Evolutionary conservation across 805 yeast species (phyloP).

Genomic region (Citeromyces matritensis): DNA sequence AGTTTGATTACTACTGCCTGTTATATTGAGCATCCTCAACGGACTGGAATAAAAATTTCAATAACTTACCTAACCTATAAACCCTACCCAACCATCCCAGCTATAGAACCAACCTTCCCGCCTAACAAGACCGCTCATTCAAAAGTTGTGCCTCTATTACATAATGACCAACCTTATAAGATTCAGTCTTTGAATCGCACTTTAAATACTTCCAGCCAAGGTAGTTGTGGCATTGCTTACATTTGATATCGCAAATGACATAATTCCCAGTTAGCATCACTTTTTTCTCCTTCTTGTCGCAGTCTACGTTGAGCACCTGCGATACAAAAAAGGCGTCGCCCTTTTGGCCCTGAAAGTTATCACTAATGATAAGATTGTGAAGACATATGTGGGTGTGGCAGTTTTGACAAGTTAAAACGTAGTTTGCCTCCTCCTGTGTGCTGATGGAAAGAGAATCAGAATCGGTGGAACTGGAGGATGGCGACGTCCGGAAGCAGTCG

Average conservation of each 20-base stretch:
- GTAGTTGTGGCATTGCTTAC: conserved; percentile 13
- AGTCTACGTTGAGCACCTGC: conserved; percentile 12
- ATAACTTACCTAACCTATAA: neutral
- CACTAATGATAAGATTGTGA: conserved; percentile 13
- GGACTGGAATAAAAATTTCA: neutral
- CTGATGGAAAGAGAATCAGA: conserved; percentile 1
- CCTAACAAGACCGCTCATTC: conserved; percentile 8
- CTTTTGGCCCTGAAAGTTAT: conserved; percentile 15
- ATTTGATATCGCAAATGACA: conserved; percentile 12
- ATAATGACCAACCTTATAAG: conserved; percentile 16
- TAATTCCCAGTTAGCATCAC: conserved; percentile 18
- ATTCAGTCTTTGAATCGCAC: conserved; percentile 12
- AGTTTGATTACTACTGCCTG: too few relatives aligned
- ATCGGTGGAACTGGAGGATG: too few relatives aligned
- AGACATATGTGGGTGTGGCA: conserved; percentile 18
- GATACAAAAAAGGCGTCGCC: conserved; percentile 18
- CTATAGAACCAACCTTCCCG: neutral
- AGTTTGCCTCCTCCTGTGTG: neutral
- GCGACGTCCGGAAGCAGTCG: conserved; percentile 11
- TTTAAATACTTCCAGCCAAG: conserved; percentile 19
- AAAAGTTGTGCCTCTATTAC: conserved; percentile 15
- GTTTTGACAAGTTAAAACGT: conserved; percentile 10
- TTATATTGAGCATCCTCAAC: neutral
- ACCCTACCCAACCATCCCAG: neutral
- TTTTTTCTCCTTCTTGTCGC: conserved; percentile 7